Percentiles rank a stretch among this genome's conserved stretches.
Conservation (phyloP, 805 yeast species). For the Saturnispora dispora region DNA sequence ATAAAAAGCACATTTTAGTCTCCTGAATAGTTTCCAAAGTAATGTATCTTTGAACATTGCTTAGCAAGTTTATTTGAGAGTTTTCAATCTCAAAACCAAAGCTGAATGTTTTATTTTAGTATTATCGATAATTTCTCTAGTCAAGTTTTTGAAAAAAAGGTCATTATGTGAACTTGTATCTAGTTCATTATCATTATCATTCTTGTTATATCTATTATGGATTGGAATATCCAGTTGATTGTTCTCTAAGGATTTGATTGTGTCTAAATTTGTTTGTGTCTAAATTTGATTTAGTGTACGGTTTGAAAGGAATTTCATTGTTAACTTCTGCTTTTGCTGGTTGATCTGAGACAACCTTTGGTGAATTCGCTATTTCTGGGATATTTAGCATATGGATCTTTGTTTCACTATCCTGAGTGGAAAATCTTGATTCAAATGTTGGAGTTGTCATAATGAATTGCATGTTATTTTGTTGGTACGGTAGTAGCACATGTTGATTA, state of each 20-base stretch:
- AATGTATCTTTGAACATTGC: too few species aligned
- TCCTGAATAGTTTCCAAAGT: too few species aligned
- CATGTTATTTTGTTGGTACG: not conserved
- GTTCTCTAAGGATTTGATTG: not conserved
- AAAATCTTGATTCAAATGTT: not conserved
- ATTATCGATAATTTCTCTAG: not conserved
- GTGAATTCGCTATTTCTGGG: constrained; percentile 7
- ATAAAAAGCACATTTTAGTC: too few species aligned
- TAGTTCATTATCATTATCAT: not conserved
- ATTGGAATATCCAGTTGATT: not conserved
- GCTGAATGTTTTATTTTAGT: not conserved
- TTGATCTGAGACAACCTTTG: not conserved
- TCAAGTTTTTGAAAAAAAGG: not conserved
- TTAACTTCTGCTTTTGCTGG: not conserved
- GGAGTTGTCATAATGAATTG: not conserved
- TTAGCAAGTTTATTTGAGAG: too few species aligned
- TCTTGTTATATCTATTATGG: not conserved
- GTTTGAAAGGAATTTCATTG: not conserved
- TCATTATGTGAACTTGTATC: not conserved
- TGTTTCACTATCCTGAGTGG: not conserved
- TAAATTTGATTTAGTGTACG: not conserved
- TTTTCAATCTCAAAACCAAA: not conserved
- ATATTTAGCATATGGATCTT: constrained; percentile 1
- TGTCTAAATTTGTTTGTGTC: not conserved
- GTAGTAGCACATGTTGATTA: not conserved